Conservation (phyloP, 345 rosid species). For the Citrus glauca region DNA sequence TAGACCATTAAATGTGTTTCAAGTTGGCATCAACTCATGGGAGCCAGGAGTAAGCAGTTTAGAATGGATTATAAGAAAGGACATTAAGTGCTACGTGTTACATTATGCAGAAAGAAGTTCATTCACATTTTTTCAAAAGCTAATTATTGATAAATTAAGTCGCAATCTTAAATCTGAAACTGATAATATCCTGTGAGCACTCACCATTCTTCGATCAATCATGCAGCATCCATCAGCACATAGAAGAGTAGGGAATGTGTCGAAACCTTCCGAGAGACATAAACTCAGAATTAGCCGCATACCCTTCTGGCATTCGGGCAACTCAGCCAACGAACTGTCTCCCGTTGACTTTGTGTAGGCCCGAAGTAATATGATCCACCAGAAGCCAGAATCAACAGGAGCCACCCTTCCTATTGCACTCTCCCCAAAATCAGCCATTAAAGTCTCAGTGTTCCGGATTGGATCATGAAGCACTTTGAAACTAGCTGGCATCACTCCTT, state of each 20-base stretch:
- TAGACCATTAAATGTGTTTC: background rate
- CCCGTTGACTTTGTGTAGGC: slow-evolving; percentile 94
- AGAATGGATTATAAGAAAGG: background rate
- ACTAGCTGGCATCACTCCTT: slow-evolving; percentile 99
- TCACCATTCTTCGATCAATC: slow-evolving; percentile 99
- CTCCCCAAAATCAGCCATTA: slow-evolving; percentile 95
- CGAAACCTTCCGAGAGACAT: slow-evolving; percentile 93
- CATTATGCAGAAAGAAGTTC: background rate
- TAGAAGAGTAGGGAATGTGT: slow-evolving; percentile 94
- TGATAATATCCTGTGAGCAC: slow-evolving; percentile 12
- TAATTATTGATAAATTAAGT: background rate
- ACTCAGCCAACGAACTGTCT: slow-evolving; percentile 77
- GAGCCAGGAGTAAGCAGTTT: background rate
- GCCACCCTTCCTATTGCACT: slow-evolving; percentile 99
- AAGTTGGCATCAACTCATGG: background rate
- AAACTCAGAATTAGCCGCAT: slow-evolving; percentile 85
- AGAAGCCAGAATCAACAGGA: slow-evolving; percentile 95
- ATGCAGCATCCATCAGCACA: slow-evolving; percentile 98
- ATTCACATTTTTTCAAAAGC: background rate
- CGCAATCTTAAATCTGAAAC: background rate
- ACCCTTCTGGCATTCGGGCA: slow-evolving; percentile 95
- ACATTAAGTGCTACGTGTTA: background rate
- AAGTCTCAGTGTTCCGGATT: slow-evolving; percentile 65
- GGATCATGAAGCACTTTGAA: slow-evolving; percentile 95
- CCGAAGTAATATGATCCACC: slow-evolving; percentile 95